These are phyloP conservation scores for Polygonum aviculare DNA, from an alignment of 148 eudicot genomes.

Conservation along the genomic window DNA sequence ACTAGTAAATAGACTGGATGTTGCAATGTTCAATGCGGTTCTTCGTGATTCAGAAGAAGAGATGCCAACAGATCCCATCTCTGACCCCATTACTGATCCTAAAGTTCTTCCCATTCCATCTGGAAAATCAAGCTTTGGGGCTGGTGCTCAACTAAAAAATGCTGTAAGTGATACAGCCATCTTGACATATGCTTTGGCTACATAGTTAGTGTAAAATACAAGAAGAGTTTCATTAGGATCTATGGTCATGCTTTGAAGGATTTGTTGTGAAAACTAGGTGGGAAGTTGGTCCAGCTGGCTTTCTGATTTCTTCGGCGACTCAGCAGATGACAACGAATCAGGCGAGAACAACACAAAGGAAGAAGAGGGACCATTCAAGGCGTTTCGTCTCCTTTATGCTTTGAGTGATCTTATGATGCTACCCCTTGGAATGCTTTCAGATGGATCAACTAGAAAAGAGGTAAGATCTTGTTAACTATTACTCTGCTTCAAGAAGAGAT, in stretches of 20 bases:
- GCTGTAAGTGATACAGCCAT: constrained; percentile 49
- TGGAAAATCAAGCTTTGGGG: constrained; percentile 87
- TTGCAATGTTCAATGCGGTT: constrained; percentile 93
- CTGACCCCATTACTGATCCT: constrained; percentile 76
- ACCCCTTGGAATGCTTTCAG: constrained; percentile 79
- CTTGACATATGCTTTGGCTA: not conserved
- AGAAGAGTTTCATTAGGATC: not conserved
- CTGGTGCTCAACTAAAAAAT: constrained; percentile 92
- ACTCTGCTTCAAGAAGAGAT: not conserved
- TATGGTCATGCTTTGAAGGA: not conserved
- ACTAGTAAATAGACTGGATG: constrained; percentile 73
- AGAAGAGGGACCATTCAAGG: constrained; percentile 36
- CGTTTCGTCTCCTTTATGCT: constrained; percentile 75
- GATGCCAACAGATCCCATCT: constrained; percentile 86
- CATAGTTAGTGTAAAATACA: not conserved
- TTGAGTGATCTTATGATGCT: constrained; percentile 97
- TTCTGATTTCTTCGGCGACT: constrained; percentile 59
- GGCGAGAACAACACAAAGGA: constrained; percentile 15
- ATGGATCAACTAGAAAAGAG: constrained; percentile 70
- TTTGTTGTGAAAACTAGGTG: constrained; percentile 30
- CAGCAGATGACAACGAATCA: constrained; percentile 22
- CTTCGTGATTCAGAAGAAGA: constrained; percentile 80
- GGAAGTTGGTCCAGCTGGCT: constrained; percentile 94
- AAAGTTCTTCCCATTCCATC: constrained; percentile 82
- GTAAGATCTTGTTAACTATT: constrained; percentile 18